Evolutionary conservation across 2,329 filamentous ascomycete species (phyloP).

Genomic region (Claviceps fusiformis): DNA sequence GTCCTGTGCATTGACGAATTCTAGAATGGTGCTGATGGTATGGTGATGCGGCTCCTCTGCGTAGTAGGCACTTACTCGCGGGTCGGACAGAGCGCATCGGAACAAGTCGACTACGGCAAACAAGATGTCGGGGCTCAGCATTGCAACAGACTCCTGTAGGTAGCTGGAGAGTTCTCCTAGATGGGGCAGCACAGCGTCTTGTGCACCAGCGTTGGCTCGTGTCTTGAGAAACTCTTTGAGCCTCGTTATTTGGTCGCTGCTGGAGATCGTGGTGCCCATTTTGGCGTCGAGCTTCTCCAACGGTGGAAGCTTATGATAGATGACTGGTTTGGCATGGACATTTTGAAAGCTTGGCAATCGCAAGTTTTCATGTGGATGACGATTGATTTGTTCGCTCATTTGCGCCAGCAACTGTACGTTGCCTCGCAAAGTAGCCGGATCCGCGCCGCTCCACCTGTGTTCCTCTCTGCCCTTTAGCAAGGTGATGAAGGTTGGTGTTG

Average conservation of each 20-base stretch:
- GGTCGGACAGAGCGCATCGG: constrained; percentile 62
- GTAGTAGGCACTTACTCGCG: constrained; percentile 67
- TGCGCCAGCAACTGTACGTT: constrained; percentile 64
- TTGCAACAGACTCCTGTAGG: constrained; percentile 38
- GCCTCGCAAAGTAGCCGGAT: constrained; percentile 50
- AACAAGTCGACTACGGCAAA: constrained; percentile 83
- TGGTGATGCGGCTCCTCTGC: constrained; percentile 57
- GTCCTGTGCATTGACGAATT: constrained; percentile 40
- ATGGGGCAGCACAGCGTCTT: constrained; percentile 57
- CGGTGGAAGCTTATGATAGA: constrained; percentile 68
- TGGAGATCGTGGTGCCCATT: constrained; percentile 46
- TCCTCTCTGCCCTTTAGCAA: constrained; percentile 64
- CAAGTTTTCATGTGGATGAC: constrained; percentile 62
- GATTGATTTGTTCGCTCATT: constrained; percentile 49
- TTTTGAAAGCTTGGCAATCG: constrained; percentile 57
- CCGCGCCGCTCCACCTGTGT: constrained; percentile 69
- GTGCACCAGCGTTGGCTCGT: constrained; percentile 41
- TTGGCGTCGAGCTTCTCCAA: constrained; percentile 71
- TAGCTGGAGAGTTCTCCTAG: constrained; percentile 51
- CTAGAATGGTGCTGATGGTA: constrained; percentile 49
- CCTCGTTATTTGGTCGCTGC: constrained; percentile 44
- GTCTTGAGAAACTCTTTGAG: constrained; percentile 60
- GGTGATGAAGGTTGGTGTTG: constrained; percentile 81
- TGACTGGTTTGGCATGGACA: constrained; percentile 49
- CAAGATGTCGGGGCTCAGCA: constrained; percentile 48